phyloP scores from a whole-genome alignment of 75 land plant species.

The Azolla pinnata region DNA sequence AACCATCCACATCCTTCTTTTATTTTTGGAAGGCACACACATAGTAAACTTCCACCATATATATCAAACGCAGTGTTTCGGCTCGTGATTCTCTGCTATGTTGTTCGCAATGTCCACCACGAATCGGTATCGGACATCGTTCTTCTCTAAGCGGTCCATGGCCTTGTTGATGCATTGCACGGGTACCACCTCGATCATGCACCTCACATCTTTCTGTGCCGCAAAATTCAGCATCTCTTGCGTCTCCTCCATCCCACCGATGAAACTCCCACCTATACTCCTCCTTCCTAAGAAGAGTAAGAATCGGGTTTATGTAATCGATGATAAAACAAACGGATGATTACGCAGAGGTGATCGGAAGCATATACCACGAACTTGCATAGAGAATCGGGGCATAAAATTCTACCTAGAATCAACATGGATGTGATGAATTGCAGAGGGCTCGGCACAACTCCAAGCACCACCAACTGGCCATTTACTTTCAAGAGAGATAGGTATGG shows the following conservation, averaged over 20 bases:
- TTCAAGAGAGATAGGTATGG: slow-evolving; percentile 50
- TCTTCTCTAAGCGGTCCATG: slow-evolving; percentile 54
- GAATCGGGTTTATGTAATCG: too few relatives aligned
- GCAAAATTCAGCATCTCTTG: slow-evolving; percentile 60
- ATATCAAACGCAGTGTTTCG: too few relatives aligned
- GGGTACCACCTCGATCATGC: slow-evolving; percentile 57
- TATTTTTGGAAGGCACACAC: too few relatives aligned
- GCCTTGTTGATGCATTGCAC: slow-evolving; percentile 62
- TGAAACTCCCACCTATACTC: slow-evolving; percentile 51
- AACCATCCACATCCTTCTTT: too few relatives aligned
- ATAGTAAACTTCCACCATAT: too few relatives aligned
- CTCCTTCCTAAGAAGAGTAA: slow-evolving; percentile 35
- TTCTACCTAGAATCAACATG: slow-evolving; percentile 54
- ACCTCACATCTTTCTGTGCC: slow-evolving; percentile 39
- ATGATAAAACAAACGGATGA: too few relatives aligned
- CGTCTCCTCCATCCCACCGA: slow-evolving; percentile 60
- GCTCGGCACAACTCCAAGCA: slow-evolving; percentile 46
- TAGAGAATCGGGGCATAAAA: too few relatives aligned
- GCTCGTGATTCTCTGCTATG: slow-evolving; percentile 2
- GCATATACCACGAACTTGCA: too few relatives aligned
- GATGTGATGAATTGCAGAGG: slow-evolving; percentile 61
- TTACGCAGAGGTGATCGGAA: too few relatives aligned
- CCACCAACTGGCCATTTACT: slow-evolving; percentile 52
- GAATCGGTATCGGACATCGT: slow-evolving; percentile 76
- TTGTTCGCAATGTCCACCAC: slow-evolving; percentile 51